A percentile compares a stretch with the other conserved stretches of the same genome.
Conservation (phyloP, 345 rosid genomes). For the Eucalyptus polybractea region DNA sequence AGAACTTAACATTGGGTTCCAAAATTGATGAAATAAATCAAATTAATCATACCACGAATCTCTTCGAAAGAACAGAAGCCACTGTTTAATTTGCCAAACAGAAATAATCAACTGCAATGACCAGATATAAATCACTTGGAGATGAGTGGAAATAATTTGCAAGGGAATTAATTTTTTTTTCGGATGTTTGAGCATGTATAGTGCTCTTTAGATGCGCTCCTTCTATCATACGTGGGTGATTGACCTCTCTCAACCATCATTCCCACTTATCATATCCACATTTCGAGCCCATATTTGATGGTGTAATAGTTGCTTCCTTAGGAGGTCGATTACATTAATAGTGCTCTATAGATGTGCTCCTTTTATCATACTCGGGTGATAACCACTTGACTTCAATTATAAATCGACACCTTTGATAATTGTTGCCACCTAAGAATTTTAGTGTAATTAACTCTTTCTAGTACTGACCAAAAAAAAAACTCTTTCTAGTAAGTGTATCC, state of each 20-base stretch:
- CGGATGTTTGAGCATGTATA: neutral
- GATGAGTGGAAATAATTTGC: neutral
- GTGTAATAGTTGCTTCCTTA: neutral
- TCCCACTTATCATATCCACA: no score
- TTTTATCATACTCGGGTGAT: neutral
- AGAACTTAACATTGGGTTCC: neutral
- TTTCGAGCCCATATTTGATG: neutral
- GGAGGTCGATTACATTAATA: neutral
- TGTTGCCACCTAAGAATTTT: neutral
- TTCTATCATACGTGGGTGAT: neutral
- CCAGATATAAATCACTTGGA: neutral
- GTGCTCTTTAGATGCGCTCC: neutral
- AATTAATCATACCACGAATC: neutral
- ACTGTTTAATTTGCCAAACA: neutral
- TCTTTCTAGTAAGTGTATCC: neutral
- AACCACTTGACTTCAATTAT: neutral
- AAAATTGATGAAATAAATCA: neutral
- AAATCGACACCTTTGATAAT: neutral
- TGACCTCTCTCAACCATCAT: no score
- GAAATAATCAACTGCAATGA: neutral
- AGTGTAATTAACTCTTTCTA: neutral
- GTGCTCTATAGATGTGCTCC: no score
- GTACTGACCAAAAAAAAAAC: no score
- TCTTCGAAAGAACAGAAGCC: neutral
- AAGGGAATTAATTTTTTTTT: no score